Percentiles rank a stretch among this genome's conserved stretches.
phyloP scores from a whole-genome alignment of 108 stramenopile species.

The Aurantiochytrium sp. region DNA sequence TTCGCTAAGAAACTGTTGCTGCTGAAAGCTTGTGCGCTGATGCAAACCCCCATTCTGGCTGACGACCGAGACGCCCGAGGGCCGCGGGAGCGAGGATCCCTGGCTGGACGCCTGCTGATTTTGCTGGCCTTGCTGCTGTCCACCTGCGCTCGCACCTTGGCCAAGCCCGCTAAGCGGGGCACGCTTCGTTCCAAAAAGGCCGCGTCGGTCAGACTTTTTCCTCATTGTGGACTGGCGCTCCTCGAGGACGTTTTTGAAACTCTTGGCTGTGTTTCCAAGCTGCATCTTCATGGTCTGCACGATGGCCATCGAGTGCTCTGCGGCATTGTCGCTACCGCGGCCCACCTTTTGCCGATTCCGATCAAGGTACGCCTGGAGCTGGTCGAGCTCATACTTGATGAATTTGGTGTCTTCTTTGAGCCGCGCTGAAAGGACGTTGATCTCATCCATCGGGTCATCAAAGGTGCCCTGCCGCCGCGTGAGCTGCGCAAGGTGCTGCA shows the following conservation, averaged over 20 bases:
- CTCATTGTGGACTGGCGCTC: background rate
- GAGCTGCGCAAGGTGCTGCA: background rate
- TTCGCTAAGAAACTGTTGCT: background rate
- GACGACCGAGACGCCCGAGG: background rate
- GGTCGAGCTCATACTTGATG: background rate
- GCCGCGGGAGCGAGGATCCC: background rate
- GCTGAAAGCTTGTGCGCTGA: background rate
- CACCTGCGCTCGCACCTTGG: background rate
- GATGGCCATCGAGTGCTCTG: background rate
- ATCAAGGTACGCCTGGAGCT: background rate
- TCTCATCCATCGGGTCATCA: background rate
- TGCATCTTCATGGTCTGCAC: conserved; percentile 15
- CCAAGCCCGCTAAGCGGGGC: background rate
- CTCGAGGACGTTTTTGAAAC: background rate
- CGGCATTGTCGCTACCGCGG: background rate
- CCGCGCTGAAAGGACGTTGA: background rate
- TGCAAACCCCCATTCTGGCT: background rate
- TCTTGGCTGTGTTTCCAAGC: background rate
- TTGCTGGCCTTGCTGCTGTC: background rate
- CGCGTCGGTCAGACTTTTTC: background rate
- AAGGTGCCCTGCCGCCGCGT: background rate
- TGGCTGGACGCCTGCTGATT: background rate
- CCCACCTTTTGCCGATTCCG: background rate
- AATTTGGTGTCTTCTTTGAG: background rate
- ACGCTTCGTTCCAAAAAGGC: background rate